Percentiles rank a stretch among this genome's conserved stretches.
phyloP scores from a whole-genome alignment of 2,329 filamentous ascomycete genomes.

The Stagonosporopsis chrysanthemi region DNA sequence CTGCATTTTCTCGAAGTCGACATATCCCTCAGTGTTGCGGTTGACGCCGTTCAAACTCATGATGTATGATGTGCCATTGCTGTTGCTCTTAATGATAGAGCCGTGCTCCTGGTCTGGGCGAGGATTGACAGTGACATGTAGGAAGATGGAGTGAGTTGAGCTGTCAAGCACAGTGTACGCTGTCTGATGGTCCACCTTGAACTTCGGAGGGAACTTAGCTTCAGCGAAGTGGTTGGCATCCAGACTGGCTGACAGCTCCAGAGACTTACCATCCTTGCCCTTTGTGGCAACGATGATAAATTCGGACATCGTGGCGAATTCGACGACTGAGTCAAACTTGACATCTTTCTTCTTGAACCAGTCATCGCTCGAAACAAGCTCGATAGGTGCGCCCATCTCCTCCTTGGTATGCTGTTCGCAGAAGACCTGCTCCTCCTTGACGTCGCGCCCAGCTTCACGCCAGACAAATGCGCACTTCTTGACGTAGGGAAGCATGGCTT shows the following conservation, averaged over 20 bases:
- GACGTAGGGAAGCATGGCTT: slow-evolving; percentile 75
- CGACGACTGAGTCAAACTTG: slow-evolving; percentile 74
- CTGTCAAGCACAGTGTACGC: slow-evolving; percentile 95
- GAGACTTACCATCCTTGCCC: slow-evolving; percentile 68
- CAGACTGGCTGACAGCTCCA: slow-evolving; percentile 82
- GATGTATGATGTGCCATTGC: slow-evolving; percentile 95
- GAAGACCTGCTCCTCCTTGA: slow-evolving; percentile 69
- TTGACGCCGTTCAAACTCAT: slow-evolving; percentile 84
- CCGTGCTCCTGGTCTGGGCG: slow-evolving; percentile 74
- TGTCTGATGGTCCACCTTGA: slow-evolving; percentile 77
- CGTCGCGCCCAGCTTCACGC: slow-evolving; percentile 60
- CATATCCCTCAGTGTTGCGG: slow-evolving; percentile 76
- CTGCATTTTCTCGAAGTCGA: slow-evolving; percentile 96
- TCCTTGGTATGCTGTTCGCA: slow-evolving; percentile 70
- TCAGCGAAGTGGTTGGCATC: slow-evolving; percentile 84
- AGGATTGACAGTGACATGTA: slow-evolving; percentile 85
- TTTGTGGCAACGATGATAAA: slow-evolving; percentile 89
- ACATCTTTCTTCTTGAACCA: slow-evolving; percentile 74
- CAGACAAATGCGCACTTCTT: slow-evolving; percentile 88
- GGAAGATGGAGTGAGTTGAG: slow-evolving; percentile 90
- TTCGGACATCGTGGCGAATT: slow-evolving; percentile 94
- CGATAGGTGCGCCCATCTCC: slow-evolving; percentile 67
- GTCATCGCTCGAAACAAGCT: slow-evolving; percentile 79
- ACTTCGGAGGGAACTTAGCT: slow-evolving; percentile 85
- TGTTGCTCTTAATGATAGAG: slow-evolving; percentile 96